Conservation (phyloP, 1,139 yeast species). For the Saccharomycopsis hybrid region DNA sequence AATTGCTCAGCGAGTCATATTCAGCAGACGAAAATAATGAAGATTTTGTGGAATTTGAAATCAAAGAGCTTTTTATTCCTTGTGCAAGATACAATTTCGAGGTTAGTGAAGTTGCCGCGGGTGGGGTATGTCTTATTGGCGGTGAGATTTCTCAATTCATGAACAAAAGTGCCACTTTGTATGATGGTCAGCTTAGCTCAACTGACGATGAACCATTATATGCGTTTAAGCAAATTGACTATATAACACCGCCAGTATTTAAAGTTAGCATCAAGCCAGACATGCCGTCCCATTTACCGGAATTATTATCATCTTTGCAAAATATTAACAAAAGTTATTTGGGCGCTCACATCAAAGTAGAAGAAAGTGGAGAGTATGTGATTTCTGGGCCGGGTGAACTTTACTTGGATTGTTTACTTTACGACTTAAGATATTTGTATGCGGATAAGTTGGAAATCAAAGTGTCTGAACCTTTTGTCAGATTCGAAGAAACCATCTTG, state of each 20-base stretch:
- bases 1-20: conserved; percentile 53
- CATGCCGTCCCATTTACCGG: conserved; percentile 72
- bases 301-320: conserved; percentile 63
- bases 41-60: conserved; percentile 36
- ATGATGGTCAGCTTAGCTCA: conserved; percentile 29
- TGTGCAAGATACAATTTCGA: conserved; percentile 68
- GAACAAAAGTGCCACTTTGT: conserved; percentile 55
- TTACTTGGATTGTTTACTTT: conserved; percentile 76
- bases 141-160: conserved; percentile 52
- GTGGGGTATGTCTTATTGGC: conserved; percentile 58
- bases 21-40: conserved; percentile 45
- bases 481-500: conserved; percentile 71
- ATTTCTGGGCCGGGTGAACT: conserved; percentile 82
- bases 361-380: conserved; percentile 85
- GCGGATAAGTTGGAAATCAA: conserved; percentile 60
- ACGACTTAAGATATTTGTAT: conserved; percentile 61
- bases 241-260: conserved; percentile 52
- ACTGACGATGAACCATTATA: conserved; percentile 10
- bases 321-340: conserved; percentile 58
- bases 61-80: conserved; percentile 47
- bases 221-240: conserved; percentile 37
- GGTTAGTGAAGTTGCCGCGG: conserved; percentile 50
- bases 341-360: conserved; percentile 61
- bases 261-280: conserved; percentile 82
- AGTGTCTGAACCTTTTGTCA: conserved; percentile 79